These are phyloP conservation scores for Apiospora sp. DNA, from an alignment of 2,329 filamentous ascomycete genomes.

Conservation along the genomic window DNA sequence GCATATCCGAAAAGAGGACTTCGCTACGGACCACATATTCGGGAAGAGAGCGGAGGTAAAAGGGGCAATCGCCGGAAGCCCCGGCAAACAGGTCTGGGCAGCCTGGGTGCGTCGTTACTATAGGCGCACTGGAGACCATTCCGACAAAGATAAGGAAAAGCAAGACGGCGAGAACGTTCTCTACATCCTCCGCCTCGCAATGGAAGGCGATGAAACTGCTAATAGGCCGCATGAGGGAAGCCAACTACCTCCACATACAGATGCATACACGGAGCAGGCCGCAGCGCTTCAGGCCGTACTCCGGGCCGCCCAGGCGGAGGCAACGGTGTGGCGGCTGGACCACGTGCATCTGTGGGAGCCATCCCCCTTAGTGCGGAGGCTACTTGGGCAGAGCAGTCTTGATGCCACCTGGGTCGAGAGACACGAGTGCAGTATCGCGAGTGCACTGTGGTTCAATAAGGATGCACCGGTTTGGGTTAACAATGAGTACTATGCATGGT, in stretches of 20 bases:
- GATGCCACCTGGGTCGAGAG: constrained; percentile 60
- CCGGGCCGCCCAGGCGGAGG: constrained; percentile 72
- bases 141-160: constrained; percentile 47
- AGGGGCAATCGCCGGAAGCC: constrained; percentile 70
- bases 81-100: constrained; percentile 72
- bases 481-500: constrained; percentile 84
- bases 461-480: constrained; percentile 63
- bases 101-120: constrained; percentile 76
- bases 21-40: constrained; percentile 54
- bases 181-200: constrained; percentile 72
- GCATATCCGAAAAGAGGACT: constrained; percentile 85
- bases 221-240: constrained; percentile 34
- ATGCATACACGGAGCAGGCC: constrained; percentile 48
- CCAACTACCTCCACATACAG: constrained; percentile 30
- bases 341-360: constrained; percentile 88
- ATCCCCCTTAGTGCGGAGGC: constrained; percentile 55
- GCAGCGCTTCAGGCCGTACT: constrained; percentile 70
- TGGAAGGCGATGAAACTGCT: constrained; percentile 55
- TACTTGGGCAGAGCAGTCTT: constrained; percentile 59
- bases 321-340: constrained; percentile 73
- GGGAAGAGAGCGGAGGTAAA: constrained; percentile 48
- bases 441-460: constrained; percentile 71
- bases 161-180: constrained; percentile 67
- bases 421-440: constrained; percentile 73
- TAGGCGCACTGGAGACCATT: constrained; percentile 46